Base-by-base conservation (phyloP, 805 yeast genomes). In the Ogataea trehalophila region DNA sequence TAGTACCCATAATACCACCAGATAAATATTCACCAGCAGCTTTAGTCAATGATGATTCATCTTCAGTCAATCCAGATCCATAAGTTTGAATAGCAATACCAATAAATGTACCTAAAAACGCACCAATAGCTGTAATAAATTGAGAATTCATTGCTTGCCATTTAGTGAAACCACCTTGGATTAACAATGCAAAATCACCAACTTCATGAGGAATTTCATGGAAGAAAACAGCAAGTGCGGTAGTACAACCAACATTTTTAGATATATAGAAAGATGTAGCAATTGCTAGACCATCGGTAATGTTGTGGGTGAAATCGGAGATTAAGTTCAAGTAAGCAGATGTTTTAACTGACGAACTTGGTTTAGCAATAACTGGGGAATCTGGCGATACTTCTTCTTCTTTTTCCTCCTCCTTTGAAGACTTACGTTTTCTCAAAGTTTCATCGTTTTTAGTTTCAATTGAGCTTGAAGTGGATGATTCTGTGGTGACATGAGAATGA, bases 181-280 rank as follows among this genome's bases (percentile, higher is more conserved):
- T 75, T 50, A 86, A 68, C 23, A 86, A 68, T 0, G 90, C 91
- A 66, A 82, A 86, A 59, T 86, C 94, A 42, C 92, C 91, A 51
- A 86, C 76, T 59, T 85, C 89, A 61, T 86, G 94, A 6, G 94
- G 94, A 42, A 85, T 77, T 61, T 86, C 94, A 61, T 86, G 94
- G 64, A 83, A 76, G 51, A 85, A 74, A 29, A 85, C 83, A 1
- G 91, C 87, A 35, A 85, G 65, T 20, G 85, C 77, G 0, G 91
- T 83, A 2, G 85, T 74, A 22, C 84, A 78, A 0, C 94, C 94
- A 16, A 78, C 80, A 40, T 65, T 69, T 44, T 75, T 73, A 37
- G 83, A 73, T 41, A 74, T 75, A 62, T 80, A 80, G 61, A 86
- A 86, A 6, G 90, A 76, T 0, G 91, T 77, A 1, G 89, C 77